Evolutionary conservation across 352 stramenopile genomes (phyloP).

Genomic region (Stramenopiles sp.): DNA sequence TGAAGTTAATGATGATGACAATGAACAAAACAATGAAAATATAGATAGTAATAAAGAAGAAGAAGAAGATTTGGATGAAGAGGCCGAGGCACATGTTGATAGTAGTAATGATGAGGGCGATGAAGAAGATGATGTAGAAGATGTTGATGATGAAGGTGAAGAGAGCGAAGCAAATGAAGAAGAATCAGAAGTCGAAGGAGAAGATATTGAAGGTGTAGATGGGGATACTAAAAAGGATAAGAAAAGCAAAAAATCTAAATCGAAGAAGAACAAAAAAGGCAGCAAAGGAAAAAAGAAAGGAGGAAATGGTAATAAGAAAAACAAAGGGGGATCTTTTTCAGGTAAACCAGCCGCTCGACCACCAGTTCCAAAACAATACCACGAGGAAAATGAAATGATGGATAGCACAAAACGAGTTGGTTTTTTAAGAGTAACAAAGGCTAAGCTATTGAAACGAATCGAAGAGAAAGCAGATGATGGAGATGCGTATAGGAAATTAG

Average conservation of each 20-base stretch:
- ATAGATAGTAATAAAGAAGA: not conserved
- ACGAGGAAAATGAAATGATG: not conserved
- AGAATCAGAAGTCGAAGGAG: conserved; percentile 1
- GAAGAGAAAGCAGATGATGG: not conserved
- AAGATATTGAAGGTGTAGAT: not conserved
- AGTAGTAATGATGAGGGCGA: not conserved
- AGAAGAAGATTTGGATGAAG: not conserved
- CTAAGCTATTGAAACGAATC: not conserved
- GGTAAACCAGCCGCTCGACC: not conserved
- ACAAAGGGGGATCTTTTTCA: not conserved
- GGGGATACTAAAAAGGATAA: not conserved
- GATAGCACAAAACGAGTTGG: conserved; percentile 1
- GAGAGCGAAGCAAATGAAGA: not conserved
- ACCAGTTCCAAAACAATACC: not conserved
- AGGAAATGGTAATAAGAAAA: not conserved
- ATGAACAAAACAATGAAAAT: not conserved
- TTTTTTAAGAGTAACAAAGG: not conserved
- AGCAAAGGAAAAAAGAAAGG: not conserved
- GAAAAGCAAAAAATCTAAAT: not conserved
- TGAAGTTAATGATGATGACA: too few species aligned
- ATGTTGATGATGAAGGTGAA: not conserved
- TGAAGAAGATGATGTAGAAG: not conserved
- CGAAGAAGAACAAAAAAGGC: not conserved
- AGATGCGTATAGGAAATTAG: not conserved
- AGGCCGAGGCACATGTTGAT: not conserved